phyloP scores from a whole-genome alignment of 2,329 filamentous ascomycete species.

The Stachybotrys chartarum region DNA sequence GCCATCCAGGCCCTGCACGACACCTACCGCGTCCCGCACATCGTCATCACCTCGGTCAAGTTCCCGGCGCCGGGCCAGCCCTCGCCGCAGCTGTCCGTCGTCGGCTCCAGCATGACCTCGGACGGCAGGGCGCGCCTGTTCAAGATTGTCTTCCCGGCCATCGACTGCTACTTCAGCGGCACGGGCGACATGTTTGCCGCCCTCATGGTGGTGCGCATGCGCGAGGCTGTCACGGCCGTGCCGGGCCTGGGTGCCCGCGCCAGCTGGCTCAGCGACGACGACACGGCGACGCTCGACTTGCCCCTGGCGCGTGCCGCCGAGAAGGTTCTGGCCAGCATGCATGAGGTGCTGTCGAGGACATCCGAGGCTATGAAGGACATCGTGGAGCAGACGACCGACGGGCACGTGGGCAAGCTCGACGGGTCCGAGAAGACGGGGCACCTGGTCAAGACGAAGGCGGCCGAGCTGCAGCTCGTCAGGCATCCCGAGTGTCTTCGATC shows the following conservation, averaged over 20 bases:
- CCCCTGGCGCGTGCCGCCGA: conserved; percentile 79
- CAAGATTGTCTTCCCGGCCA: conserved; percentile 75
- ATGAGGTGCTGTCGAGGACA: conserved; percentile 68
- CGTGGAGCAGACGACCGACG: conserved; percentile 34
- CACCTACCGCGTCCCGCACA: conserved; percentile 70
- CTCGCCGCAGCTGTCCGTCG: conserved; percentile 54
- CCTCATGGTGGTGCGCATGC: conserved; percentile 77
- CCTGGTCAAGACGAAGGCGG: conserved; percentile 71
- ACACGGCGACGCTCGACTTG: conserved; percentile 59
- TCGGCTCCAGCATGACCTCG: conserved; percentile 67
- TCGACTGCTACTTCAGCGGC: conserved; percentile 92
- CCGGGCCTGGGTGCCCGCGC: conserved; percentile 40
- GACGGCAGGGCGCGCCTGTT: conserved; percentile 70
- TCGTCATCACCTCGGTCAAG: conserved; percentile 86
- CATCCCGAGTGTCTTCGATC: conserved; percentile 61
- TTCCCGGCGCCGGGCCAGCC: conserved; percentile 48
- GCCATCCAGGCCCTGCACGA: conserved; percentile 75
- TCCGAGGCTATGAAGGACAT: conserved; percentile 53
- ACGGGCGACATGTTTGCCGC: conserved; percentile 99
- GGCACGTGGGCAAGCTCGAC: conserved; percentile 36
- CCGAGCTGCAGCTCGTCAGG: conserved; percentile 77
- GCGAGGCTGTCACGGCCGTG: conserved; percentile 61
- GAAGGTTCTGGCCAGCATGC: conserved; percentile 89
- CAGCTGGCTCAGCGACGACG: conserved; percentile 73
- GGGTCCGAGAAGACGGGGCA: conserved; percentile 49